phyloP scores from a whole-genome alignment of 257 asterid species.

The Dorcoceras hygrometricum region DNA sequence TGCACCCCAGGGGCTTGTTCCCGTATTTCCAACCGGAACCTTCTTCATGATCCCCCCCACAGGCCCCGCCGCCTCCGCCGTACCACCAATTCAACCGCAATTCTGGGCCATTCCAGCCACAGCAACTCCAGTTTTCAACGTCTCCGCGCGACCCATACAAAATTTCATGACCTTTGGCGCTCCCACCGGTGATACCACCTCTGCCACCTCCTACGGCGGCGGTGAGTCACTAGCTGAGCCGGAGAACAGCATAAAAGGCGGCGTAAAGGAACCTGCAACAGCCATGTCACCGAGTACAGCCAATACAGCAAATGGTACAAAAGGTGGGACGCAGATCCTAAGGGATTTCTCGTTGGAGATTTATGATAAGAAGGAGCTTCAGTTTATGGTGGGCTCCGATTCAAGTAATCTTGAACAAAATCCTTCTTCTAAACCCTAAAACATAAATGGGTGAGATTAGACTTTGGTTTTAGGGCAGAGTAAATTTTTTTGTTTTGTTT shows the following conservation, averaged over 20 bases:
- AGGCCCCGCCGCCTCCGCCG: slow-evolving; percentile 18
- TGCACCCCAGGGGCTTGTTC: slow-evolving; percentile 60
- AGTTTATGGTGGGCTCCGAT: slow-evolving; percentile 56
- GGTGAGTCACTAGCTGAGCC: slow-evolving; percentile 24
- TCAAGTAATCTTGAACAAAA: slow-evolving; percentile 30
- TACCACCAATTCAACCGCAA: slow-evolving; percentile 52
- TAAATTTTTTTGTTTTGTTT: too few relatives aligned
- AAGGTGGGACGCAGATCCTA: slow-evolving; percentile 40
- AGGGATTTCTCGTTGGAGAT: slow-evolving; percentile 60
- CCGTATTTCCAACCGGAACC: slow-evolving; percentile 60
- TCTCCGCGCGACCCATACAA: slow-evolving; percentile 47
- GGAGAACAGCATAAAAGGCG: slow-evolving; percentile 12
- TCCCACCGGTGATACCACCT: background rate
- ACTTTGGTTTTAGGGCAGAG: slow-evolving; percentile 22
- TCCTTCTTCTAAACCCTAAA: slow-evolving; percentile 46
- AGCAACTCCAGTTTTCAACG: slow-evolving; percentile 51
- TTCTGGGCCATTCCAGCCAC: slow-evolving; percentile 79
- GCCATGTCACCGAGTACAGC: slow-evolving; percentile 43
- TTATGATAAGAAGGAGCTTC: slow-evolving; percentile 71
- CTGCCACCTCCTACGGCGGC: slow-evolving; percentile 6
- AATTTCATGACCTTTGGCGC: slow-evolving; percentile 34
- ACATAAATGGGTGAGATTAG: background rate
- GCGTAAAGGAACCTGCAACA: slow-evolving; percentile 24
- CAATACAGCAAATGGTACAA: slow-evolving; percentile 25
- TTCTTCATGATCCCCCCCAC: slow-evolving; percentile 65